These are phyloP conservation scores for Thyridium curvatum DNA, from an alignment of 2,329 filamentous ascomycete species.

Conservation along the genomic window DNA sequence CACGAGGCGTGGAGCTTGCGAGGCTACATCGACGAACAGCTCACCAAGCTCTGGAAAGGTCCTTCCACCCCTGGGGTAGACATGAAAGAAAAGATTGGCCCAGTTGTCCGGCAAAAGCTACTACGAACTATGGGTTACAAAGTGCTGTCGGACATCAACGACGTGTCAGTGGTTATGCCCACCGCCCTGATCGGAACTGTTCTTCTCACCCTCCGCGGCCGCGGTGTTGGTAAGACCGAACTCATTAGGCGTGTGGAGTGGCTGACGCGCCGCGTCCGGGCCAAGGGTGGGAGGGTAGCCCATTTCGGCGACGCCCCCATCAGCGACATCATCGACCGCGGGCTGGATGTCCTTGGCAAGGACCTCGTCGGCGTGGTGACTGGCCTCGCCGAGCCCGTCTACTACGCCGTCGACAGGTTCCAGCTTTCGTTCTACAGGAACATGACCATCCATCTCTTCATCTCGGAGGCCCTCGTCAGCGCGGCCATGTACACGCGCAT, in stretches of 20 bases:
- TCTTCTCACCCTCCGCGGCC: constrained; percentile 80
- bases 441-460: constrained; percentile 98
- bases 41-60: constrained; percentile 48
- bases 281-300: constrained; percentile 85
- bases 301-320: constrained; percentile 83
- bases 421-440: constrained; percentile 98
- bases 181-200: constrained; percentile 94
- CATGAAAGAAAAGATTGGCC: constrained; percentile 38
- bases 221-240: constrained; percentile 84
- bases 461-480: constrained; percentile 85
- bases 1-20: constrained; percentile 92
- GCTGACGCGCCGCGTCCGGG: constrained; percentile 74
- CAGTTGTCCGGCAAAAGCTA: constrained; percentile 60
- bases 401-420: constrained; percentile 91
- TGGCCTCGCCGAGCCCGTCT: constrained; percentile 83
- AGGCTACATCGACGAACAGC: constrained; percentile 73
- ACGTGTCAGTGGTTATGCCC: constrained; percentile 95
- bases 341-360: constrained; percentile 84
- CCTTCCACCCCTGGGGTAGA: constrained; percentile 41
- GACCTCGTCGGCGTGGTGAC: constrained; percentile 77
- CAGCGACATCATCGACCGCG: constrained; percentile 77
- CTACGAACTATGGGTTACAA: constrained; percentile 85
- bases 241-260: constrained; percentile 83
- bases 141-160: constrained; percentile 89
- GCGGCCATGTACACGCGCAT: constrained; percentile 85